phyloP scores from a whole-genome alignment of 192 early-diverging fungal genomes.

The Rhizoclosmatium sp. region DNA sequence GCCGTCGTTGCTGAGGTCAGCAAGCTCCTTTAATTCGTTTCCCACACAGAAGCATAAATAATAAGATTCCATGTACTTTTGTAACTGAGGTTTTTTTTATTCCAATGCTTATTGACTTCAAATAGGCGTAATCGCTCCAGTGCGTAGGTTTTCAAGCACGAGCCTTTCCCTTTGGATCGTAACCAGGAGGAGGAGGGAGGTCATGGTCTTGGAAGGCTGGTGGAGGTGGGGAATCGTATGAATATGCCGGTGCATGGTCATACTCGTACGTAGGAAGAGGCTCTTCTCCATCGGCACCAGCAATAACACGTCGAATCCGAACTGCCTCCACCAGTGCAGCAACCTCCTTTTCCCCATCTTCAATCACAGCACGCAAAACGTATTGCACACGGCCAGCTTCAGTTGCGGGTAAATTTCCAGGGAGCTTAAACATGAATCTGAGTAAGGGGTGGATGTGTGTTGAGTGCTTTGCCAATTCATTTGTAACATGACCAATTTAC shows the following conservation, averaged over 20 bases:
- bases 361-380: conserved; percentile 10
- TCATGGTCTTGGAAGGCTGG: not conserved
- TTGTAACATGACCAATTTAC: not conserved
- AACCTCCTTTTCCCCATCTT: not conserved
- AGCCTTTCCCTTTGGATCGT: conserved; percentile 25
- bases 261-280: not conserved
- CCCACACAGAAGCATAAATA: no score
- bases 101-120: not conserved
- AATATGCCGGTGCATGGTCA: not conserved
- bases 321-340: conserved; percentile 36
- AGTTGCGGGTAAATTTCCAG: conserved; percentile 23
- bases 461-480: not conserved
- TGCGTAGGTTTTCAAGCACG: not conserved
- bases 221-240: conserved; percentile 7
- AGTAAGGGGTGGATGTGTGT: not conserved
- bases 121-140: not conserved
- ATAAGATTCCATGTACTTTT: no score
- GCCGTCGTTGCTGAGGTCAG: conserved; percentile 80
- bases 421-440: conserved; percentile 39
- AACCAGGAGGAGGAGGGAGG: not conserved
- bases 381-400: conserved; percentile 29
- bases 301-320: conserved; percentile 18
- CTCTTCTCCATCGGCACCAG: not conserved
- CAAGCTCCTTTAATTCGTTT: conserved; percentile 27
- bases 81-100: no score